Evolutionary conservation across 129 eudicot genomes (phyloP), one percentile per base, ranked within the genome.

Genomic region (Cynara cardunculus): DNA sequence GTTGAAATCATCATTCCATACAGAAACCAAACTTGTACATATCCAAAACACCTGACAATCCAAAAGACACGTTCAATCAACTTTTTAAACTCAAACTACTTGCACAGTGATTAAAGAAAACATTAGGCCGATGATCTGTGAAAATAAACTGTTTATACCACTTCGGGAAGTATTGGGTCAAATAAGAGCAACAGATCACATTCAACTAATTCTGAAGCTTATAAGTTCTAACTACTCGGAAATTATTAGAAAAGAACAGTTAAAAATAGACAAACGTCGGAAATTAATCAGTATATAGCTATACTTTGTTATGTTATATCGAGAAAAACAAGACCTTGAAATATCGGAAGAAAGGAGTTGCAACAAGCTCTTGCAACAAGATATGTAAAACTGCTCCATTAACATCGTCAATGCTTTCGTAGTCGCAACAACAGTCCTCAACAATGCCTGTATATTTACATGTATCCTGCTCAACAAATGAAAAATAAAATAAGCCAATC

Each of bases 361-460:
- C 88, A 27, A 92, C 98, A 80, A 94, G 91, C 82, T 90, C 91
- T 84, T 92, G 94, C 49, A 94, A 90, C 84, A 89, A 87, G 64
- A 97, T 94, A 83, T 90, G 81, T 84, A 94, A 79, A 25, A 90
- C 94, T n/a, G 81, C 92, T 61, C 69, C 83, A 77, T 92, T 94
- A 73, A 92, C 73, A 75, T 78, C 84, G 74, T 94, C 88, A 66
- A 90, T 87, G 16, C 94, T 94, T 82, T 90, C 92, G 78, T 94
- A 94, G 72, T 94, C 97, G 78, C 98, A 94, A 82, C 96, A 90
- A 67, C 98, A 94, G 77, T 89, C 97, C 85, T 90, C 98, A 69
- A 90, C 85, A 9, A 91, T 83, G 39, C 89, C 97, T 7, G 88
- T 84, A 81, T 85, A 84, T 80, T 84, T 87, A 66, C 86, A 78